Base-by-base conservation (phyloP, 2,329 filamentous ascomycete species). In the Magnaporthales sp. region DNA sequence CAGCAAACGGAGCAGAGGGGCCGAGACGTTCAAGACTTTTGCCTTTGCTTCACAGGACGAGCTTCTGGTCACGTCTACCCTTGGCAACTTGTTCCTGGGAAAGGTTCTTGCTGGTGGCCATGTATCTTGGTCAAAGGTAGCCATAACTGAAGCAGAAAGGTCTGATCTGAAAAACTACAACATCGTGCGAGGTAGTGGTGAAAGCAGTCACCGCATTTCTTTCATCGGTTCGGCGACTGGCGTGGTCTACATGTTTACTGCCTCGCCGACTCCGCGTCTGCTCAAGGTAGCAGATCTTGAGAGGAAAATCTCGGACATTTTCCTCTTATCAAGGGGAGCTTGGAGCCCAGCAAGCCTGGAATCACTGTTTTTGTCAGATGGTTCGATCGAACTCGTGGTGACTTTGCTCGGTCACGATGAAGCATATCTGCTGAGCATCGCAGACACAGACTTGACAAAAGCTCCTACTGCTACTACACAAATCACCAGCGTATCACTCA, bases 31-130 rank as follows among this genome's bases (percentile, higher is more conserved):
- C 54, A 69, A 70, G 66, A 72, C 68, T 64, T 72, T 75, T 74
- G 89, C 90, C 66, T 86, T 93, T 73, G 84, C 93, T 69, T 92
- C 89, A 68, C 90, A 92, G 83, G 89, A 91, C 77, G 85, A 89
- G 67, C 91, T 93, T 74, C 86, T 92, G 68, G 90, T 81, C 67
- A 67, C 67, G 4, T 69, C 70, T 4, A 67, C 66, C 9, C 56
- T 65, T 9, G 70, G 71, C 10, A 58, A 68, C 6, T 62, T 72
- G 7, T 64, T 72, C n/a, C 64, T 69, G 0, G 71, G 71, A 5
- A 38, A 67, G 2, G 62, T 63, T n/a, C 22, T 65, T 6, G 63
- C 11, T 13, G 32, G 19, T 3, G 61, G 3, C 65, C 69, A 7
- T 60, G 70, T n/a, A 67, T 76, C 69, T 0, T 87, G 85, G 85